These are phyloP conservation scores for Aspergillus terreus DNA, from an alignment of 2,329 filamentous ascomycete genomes.

Conservation along the genomic window DNA sequence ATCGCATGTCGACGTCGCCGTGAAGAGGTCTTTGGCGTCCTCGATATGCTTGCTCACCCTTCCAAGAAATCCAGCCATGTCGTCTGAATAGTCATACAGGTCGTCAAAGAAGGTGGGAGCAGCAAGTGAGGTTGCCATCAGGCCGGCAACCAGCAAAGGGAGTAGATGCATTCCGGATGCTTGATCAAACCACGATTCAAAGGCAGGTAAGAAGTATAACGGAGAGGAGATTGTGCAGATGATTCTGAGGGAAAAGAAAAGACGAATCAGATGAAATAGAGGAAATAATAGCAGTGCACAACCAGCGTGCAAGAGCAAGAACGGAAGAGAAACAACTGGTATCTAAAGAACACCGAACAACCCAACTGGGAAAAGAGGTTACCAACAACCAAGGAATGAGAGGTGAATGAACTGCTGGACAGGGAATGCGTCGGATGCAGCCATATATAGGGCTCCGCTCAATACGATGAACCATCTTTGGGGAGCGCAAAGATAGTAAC, in stretches of 20 bases:
- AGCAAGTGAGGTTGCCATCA: conserved; percentile 31
- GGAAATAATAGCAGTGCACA: background rate
- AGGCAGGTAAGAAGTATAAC: background rate
- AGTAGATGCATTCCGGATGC: conserved; percentile 18
- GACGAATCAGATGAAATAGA: background rate
- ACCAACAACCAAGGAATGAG: background rate
- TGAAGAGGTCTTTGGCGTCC: conserved; percentile 16
- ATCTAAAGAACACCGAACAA: background rate
- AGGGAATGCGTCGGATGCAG: background rate
- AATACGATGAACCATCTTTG: background rate
- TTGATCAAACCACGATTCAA: background rate
- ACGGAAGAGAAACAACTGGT: background rate
- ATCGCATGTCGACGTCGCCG: conserved; percentile 28
- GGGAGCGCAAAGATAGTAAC: conserved; percentile 13
- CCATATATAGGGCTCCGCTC: background rate
- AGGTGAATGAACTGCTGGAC: background rate
- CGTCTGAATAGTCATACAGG: conserved; percentile 38
- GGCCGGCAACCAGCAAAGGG: conserved; percentile 24
- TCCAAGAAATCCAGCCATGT: conserved; percentile 38
- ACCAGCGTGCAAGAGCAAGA: background rate
- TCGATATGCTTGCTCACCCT: conserved; percentile 39
- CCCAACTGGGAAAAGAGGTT: background rate
- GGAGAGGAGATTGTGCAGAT: background rate
- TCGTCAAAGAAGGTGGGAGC: conserved; percentile 32
- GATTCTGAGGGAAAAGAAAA: background rate